A percentile compares a stretch with the other conserved stretches of the same genome.
Evolutionary conservation across 1,284 basidiomycete species (phyloP).

Genomic region (Marasmius fiardii): DNA sequence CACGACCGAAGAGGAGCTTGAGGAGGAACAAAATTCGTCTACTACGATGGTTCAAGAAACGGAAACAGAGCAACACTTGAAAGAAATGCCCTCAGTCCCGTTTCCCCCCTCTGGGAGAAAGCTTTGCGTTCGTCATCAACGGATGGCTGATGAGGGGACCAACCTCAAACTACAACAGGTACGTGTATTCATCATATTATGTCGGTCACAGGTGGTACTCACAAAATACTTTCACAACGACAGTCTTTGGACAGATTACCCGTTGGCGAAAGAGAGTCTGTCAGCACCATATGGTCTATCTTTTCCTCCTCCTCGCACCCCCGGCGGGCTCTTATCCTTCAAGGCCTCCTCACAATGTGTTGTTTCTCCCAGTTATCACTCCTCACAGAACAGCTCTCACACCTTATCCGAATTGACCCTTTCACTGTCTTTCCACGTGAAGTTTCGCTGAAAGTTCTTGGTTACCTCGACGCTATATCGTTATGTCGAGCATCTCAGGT

Average conservation of each 20-base stretch:
- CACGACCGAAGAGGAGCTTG: neutral
- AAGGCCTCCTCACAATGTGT: slow-evolving; percentile 99
- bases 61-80: slow-evolving; percentile 9
- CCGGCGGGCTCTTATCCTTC: slow-evolving; percentile 90
- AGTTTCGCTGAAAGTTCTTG: slow-evolving; percentile 86
- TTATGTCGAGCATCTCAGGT: slow-evolving; percentile 97
- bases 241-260: slow-evolving; percentile 95
- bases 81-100: slow-evolving; percentile 17
- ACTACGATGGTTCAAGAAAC: neutral
- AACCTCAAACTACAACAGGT: slow-evolving; percentile 94
- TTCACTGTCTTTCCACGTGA: slow-evolving; percentile 91
- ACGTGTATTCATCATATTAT: neutral
- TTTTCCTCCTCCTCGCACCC: slow-evolving; percentile 95
- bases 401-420: slow-evolving; percentile 95
- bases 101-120: slow-evolving; percentile 54
- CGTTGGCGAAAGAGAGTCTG: slow-evolving; percentile 81
- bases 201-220: neutral
- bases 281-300: slow-evolving; percentile 94
- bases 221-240: neutral
- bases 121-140: slow-evolving; percentile 88
- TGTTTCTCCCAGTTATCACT: slow-evolving; percentile 99
- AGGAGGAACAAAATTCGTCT: neutral
- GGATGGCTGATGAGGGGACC: slow-evolving; percentile 96
- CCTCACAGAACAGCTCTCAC: slow-evolving; percentile 86
- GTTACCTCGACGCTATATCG: slow-evolving; percentile 92